Evolutionary conservation across 345 rosid species (phyloP), one percentile per base, ranked within the genome.

Genomic region (Salix viminalis): DNA sequence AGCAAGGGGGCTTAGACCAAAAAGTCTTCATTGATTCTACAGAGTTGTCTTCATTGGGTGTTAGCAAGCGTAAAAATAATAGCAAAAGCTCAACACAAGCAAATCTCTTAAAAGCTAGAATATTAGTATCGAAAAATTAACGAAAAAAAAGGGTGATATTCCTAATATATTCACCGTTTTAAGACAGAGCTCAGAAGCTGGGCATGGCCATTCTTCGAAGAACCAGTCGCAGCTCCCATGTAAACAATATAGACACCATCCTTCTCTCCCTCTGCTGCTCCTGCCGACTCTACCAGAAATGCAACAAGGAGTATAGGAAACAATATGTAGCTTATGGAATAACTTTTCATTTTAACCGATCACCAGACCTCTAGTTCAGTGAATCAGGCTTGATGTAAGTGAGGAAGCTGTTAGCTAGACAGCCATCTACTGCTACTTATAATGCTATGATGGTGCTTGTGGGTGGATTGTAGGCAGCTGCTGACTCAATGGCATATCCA

Each of bases 161-260:
- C 26, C 12, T 19, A 30, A n/a, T 82, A 52, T 42, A 65, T 30
- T 56, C 34, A 88, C 97, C 86, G 65, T 73, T 83, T 86, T 19
- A 85, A 69, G 64, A 90, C 69, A 58, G 94, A 89, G 79, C 50
- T 84, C 23, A 92, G 84, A 75, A 91, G 82, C 67, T 85, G 90
- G 70, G 88, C 80, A 62, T 88, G 87, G 26, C 88, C 64, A 11
- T 64, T 64, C 21, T 68, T 67, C 14, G 76, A 72, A 60, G 85
- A 76, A 75, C 80, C 90, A 68, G 92, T 70, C 3, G 91, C 86
- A 62, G 91, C 82, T 67, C 96, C 97, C 97, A 89, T 86, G 83
- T 92, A 92, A 30, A 92, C 95, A 11, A 91, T 88, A 77, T 89
- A 92, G 82, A 92, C 84, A 7, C 81, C 88, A 71, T 86, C 79